These are phyloP conservation scores for Streptanthus diversifolius DNA, from an alignment of 345 rosid genomes.

Conservation along the genomic window DNA sequence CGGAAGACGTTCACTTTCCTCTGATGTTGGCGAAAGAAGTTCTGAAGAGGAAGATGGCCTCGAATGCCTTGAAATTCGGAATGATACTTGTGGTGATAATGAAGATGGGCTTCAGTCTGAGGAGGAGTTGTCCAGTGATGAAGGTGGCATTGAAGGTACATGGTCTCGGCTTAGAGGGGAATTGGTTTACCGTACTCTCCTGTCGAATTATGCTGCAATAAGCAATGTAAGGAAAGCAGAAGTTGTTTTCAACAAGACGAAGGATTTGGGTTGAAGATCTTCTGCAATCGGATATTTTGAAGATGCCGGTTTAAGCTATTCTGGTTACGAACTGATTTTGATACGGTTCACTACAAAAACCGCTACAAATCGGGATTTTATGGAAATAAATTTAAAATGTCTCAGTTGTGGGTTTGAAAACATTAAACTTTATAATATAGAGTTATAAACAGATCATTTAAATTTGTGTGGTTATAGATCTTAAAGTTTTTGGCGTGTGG, in stretches of 20 bases:
- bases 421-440: too few species aligned
- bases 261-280: conserved; percentile 61
- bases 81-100: neutral
- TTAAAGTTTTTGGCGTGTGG: too few species aligned
- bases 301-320: too few species aligned
- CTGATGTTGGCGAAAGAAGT: conserved; percentile 53
- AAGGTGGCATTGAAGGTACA: conserved; percentile 40
- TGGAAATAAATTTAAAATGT: too few species aligned
- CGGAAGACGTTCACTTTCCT: conserved; percentile 41
- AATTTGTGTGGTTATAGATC: too few species aligned
- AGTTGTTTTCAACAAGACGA: conserved; percentile 79
- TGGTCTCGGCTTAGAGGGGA: conserved; percentile 71
- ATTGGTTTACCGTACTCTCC: conserved; percentile 60
- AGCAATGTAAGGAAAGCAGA: conserved; percentile 63
- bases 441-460: too few species aligned
- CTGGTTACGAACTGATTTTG: too few species aligned
- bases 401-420: too few species aligned
- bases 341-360: too few species aligned
- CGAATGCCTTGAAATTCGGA: conserved; percentile 44
- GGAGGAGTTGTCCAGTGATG: conserved; percentile 42
- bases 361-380: too few species aligned
- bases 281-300: too few species aligned
- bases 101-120: conserved; percentile 43
- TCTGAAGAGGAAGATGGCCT: conserved; percentile 48
- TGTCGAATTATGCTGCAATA: conserved; percentile 49